Base-by-base conservation (phyloP, 441 rosid species). In the Omphalea diandra region DNA sequence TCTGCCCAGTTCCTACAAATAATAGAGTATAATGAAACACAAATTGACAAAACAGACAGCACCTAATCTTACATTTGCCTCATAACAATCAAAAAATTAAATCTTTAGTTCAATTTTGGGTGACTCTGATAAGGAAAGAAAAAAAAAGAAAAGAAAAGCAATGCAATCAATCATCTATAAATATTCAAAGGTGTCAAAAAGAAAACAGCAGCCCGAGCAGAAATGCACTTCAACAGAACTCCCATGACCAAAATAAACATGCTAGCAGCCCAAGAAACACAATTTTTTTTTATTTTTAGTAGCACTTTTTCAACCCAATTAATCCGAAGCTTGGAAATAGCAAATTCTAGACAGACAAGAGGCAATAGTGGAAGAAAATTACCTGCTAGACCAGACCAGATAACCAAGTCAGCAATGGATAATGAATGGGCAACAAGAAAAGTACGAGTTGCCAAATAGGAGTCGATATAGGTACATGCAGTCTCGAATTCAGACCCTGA, bases 351-450 rank as follows among this genome's bases (percentile, higher is more conserved):
- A n/a, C n/a, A n/a, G n/a, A n/a, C n/a, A n/a, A n/a, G 15, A 35
- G 40, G 35, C n/a, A 53, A 54, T 14, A 24, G 38, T 22, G 35
- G 63, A 67, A 76, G 47, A 26, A 58, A 20, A 63, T 80, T n/a
- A 94, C 97, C 98, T 65, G 94, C 83, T 27, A 94, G 89, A 74
- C 87, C 88, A 1, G 99, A 87, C 98, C 99, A 94, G 63, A 92
- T 74, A 22, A 90, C 97, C 62, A 94, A 76, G 54, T 92, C 99
- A 31, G 94, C 98, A 71, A 94, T 84, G 29, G 99, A 82, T 72
- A 90, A 80, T 70, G 64, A 78, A 77, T 86, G 71, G 6, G 87
- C 96, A 56, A 92, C 97, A 8, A 90, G 70, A 59, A 90, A 86
- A 31, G 97, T 89, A 53, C 75, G 69, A 43, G 65, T 81, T 76